Conservation (phyloP, 352 stramenopile genomes). For the Phytophthora sojae region DNA sequence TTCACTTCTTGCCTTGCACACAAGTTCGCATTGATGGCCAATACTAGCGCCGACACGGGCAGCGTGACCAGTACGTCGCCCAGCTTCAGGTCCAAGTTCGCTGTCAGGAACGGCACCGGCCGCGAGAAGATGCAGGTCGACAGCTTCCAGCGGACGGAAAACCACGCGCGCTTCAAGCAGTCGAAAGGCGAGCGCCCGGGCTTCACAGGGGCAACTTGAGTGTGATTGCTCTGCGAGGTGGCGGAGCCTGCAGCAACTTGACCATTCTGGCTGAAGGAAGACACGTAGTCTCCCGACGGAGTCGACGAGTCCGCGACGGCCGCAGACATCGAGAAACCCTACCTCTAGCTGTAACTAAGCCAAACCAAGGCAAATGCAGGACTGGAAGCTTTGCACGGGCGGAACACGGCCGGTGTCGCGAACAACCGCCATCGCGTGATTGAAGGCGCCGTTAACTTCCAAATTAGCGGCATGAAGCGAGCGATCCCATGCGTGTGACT, state of each 20-base stretch:
- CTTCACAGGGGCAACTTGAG: background rate
- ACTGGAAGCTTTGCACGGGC: background rate
- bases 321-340: slow-evolving; percentile 4
- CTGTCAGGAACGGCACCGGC: slow-evolving; percentile 32
- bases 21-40: slow-evolving; percentile 27
- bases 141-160: slow-evolving; percentile 29
- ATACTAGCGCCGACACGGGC: slow-evolving; percentile 11
- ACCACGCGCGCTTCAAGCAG: slow-evolving; percentile 28
- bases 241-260: background rate
- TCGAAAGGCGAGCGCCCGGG: background rate
- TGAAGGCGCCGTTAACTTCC: background rate
- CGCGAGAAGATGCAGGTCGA: slow-evolving; percentile 24
- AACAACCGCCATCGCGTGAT: background rate
- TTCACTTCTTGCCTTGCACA: slow-evolving; percentile 14
- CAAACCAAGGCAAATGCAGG: background rate
- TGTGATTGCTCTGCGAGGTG: background rate
- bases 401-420: background rate
- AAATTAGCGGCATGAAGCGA: slow-evolving; percentile 5
- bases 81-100: slow-evolving; percentile 40
- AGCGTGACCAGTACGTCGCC: slow-evolving; percentile 42
- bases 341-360: background rate
- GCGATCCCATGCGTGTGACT: slow-evolving; percentile 5
- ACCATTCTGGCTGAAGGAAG: background rate
- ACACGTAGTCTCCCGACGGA: slow-evolving; percentile 13
- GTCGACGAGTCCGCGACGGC: slow-evolving; percentile 6